phyloP scores from a whole-genome alignment of 2,329 filamentous ascomycete species.

The Ceratocystis destructans region DNA sequence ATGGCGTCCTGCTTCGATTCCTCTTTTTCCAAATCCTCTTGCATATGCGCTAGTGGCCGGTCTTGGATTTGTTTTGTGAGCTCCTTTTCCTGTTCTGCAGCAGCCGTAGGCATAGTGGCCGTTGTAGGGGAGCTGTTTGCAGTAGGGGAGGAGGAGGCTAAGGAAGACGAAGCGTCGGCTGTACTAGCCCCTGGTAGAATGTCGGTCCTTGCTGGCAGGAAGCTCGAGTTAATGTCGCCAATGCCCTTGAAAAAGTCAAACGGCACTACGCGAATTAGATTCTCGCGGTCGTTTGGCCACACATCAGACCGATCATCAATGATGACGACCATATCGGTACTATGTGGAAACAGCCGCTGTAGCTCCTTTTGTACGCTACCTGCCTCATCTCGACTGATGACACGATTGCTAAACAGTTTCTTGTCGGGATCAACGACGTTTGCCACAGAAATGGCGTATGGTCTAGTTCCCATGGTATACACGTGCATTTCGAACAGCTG shows the following conservation, averaged over 20 bases:
- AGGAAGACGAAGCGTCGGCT: background rate
- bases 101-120: background rate
- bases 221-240: slow-evolving; percentile 96
- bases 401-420: slow-evolving; percentile 82
- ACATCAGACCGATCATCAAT: slow-evolving; percentile 96
- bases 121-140: slow-evolving; percentile 44
- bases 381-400: slow-evolving; percentile 94
- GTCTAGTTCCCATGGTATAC: slow-evolving; percentile 96
- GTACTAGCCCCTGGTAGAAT: slow-evolving; percentile 27
- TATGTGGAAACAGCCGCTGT: slow-evolving; percentile 83
- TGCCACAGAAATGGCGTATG: slow-evolving; percentile 87
- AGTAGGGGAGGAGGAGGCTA: slow-evolving; percentile 39
- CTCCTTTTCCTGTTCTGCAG: slow-evolving; percentile 66
- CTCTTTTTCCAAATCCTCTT: slow-evolving; percentile 78
- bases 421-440: slow-evolving; percentile 83
- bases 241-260: slow-evolving; percentile 98
- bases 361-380: slow-evolving; percentile 86
- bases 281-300: slow-evolving; percentile 79
- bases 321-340: slow-evolving; percentile 98
- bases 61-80: slow-evolving; percentile 83
- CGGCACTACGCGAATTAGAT: slow-evolving; percentile 85
- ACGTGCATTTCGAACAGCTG: slow-evolving; percentile 88
- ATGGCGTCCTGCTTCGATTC: slow-evolving; percentile 37
- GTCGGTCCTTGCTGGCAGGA: slow-evolving; percentile 65
- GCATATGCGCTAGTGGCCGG: slow-evolving; percentile 77